These are phyloP conservation scores for Podaxis sp. DNA, from an alignment of 768 basidiomycete genomes.

Conservation along the genomic window DNA sequence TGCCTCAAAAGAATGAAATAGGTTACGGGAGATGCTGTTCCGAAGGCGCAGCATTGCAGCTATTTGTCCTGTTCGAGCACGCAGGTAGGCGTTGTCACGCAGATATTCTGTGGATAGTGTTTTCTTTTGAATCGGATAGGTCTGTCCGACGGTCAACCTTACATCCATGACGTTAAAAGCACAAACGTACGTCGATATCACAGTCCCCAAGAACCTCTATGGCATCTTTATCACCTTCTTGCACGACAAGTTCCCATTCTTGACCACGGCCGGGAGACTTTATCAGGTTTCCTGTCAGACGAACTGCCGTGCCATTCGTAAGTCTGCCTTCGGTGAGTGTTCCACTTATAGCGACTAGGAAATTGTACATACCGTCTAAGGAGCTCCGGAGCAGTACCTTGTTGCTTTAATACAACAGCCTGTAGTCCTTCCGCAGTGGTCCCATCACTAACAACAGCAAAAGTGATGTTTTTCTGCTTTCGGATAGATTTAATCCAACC, in stretches of 20 bases:
- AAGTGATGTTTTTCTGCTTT: slow-evolving; percentile 84
- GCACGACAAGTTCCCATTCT: slow-evolving; percentile 43
- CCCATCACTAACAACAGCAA: slow-evolving; percentile 80
- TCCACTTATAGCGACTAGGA: slow-evolving; percentile 14
- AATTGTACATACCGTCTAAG: slow-evolving; percentile 23
- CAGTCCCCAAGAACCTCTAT: slow-evolving; percentile 42
- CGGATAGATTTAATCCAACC: slow-evolving; percentile 88
- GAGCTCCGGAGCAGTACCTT: slow-evolving; percentile 21
- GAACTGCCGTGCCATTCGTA: slow-evolving; percentile 38
- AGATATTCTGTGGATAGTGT: slow-evolving; percentile 72
- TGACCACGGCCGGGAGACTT: slow-evolving; percentile 41
- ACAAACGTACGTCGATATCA: slow-evolving; percentile 36
- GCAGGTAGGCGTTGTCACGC: slow-evolving; percentile 84
- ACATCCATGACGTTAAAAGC: background rate
- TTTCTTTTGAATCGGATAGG: slow-evolving; percentile 92
- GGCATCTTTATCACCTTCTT: slow-evolving; percentile 23
- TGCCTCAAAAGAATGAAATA: slow-evolving; percentile 74
- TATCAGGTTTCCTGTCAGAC: slow-evolving; percentile 39
- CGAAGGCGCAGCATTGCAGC: slow-evolving; percentile 77
- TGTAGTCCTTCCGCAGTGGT: slow-evolving; percentile 69
- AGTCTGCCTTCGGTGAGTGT: slow-evolving; percentile 27
- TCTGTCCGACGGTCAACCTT: slow-evolving; percentile 32
- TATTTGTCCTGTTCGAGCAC: slow-evolving; percentile 69
- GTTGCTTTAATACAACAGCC: slow-evolving; percentile 59
- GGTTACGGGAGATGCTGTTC: slow-evolving; percentile 46